phyloP scores from a whole-genome alignment of 148 eudicot species.

The Amaranthus cruentus region DNA sequence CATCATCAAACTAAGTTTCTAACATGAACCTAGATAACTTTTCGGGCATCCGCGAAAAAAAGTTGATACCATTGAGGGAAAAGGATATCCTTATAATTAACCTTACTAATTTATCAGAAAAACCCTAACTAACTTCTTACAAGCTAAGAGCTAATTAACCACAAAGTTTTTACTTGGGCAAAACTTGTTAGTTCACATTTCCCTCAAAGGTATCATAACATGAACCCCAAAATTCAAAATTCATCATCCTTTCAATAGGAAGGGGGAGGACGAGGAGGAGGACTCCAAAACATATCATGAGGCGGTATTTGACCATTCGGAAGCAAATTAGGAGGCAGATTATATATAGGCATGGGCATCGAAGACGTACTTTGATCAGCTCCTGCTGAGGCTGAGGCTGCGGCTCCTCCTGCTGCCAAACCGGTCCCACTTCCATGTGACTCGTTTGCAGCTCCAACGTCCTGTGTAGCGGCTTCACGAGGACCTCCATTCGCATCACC shows the following conservation, averaged over 20 bases:
- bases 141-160: slow-evolving; percentile 4
- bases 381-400: not conserved
- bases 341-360: slow-evolving; percentile 35
- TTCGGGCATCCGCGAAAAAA: not conserved
- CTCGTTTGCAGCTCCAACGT: slow-evolving; percentile 15
- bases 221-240: slow-evolving; percentile 5
- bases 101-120: too few relatives aligned
- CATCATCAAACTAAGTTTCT: slow-evolving; percentile 7
- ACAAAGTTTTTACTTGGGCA: not conserved
- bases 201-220: slow-evolving; percentile 9
- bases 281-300: slow-evolving; percentile 45
- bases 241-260: slow-evolving; percentile 17
- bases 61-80: not conserved
- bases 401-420: not conserved
- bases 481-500: slow-evolving; percentile 24
- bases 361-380: slow-evolving; percentile 24
- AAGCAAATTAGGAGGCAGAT: slow-evolving; percentile 40
- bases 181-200: slow-evolving; percentile 20
- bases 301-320: slow-evolving; percentile 46
- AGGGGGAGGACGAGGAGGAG: slow-evolving; percentile 45
- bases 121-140: slow-evolving; percentile 15
- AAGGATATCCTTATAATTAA: not conserved
- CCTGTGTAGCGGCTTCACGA: slow-evolving; percentile 16
- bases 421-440: slow-evolving; percentile 23
- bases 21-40: not conserved